phyloP scores from a whole-genome alignment of 2,329 filamentous ascomycete genomes.

The Blumeriella jaapii region DNA sequence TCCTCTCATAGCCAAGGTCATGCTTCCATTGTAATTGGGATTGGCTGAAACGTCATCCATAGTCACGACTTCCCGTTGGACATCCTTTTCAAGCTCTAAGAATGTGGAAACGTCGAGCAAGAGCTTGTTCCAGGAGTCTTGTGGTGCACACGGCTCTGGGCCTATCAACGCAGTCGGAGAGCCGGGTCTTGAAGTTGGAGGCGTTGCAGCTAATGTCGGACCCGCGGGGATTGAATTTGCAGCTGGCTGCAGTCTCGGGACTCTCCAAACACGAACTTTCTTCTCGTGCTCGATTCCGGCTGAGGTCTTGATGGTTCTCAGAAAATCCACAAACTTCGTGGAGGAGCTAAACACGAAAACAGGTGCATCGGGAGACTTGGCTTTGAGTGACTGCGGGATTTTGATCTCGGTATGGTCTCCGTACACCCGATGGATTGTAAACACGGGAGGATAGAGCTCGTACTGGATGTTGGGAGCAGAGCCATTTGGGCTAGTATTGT shows the following conservation, averaged over 20 bases:
- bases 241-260: constrained; percentile 20
- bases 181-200: constrained; percentile 24
- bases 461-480: constrained; percentile 57
- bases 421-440: constrained; percentile 73
- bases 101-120: constrained; percentile 46
- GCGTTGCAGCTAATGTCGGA: constrained; percentile 33
- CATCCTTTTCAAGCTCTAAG: constrained; percentile 46
- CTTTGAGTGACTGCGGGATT: constrained; percentile 47
- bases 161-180: constrained; percentile 14
- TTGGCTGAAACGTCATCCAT: constrained; percentile 61
- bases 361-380: constrained; percentile 48
- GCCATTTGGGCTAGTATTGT: constrained; percentile 57
- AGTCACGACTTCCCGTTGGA: constrained; percentile 52
- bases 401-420: constrained; percentile 44
- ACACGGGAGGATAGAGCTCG: constrained; percentile 75
- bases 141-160: constrained; percentile 14
- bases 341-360: constrained; percentile 61
- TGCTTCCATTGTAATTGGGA: constrained; percentile 64
- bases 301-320: constrained; percentile 60
- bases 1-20: constrained; percentile 52
- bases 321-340: constrained; percentile 60
- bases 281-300: constrained; percentile 55
- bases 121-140: constrained; percentile 32
- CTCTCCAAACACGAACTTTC: constrained; percentile 54
- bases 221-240: constrained; percentile 27